These are phyloP conservation scores for Metarhizium brunneum DNA, from an alignment of 2,329 filamentous ascomycete genomes.

Conservation along the genomic window DNA sequence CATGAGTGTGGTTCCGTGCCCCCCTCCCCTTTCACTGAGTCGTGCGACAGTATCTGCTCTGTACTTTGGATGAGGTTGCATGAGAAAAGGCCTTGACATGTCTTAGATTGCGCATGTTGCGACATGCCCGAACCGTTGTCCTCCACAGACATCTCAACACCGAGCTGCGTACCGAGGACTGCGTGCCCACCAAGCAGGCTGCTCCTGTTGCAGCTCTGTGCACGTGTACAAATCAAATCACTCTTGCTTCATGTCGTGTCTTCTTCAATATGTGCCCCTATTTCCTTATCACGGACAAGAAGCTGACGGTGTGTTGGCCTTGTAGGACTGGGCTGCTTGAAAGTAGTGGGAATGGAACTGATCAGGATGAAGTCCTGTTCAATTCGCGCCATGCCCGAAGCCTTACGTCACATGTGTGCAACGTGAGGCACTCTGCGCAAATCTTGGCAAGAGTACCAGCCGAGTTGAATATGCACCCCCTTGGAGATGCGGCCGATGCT, in stretches of 20 bases:
- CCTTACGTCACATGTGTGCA: neutral
- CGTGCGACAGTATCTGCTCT: neutral
- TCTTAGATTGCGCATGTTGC: conserved; percentile 1
- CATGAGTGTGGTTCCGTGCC: neutral
- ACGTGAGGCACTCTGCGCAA: neutral
- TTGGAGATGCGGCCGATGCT: neutral
- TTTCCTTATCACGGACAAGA: neutral
- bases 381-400: neutral
- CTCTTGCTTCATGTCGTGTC: neutral
- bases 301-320: neutral
- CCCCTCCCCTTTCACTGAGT: neutral
- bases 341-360: neutral
- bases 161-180: neutral
- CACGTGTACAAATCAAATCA: neutral
- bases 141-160: neutral
- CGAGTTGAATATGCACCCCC: neutral
- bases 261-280: neutral
- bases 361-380: neutral
- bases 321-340: neutral
- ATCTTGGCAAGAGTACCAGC: neutral
- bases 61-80: neutral
- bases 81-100: neutral
- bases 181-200: neutral
- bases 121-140: neutral
- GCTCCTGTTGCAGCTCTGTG: neutral